Evolutionary conservation across 495 filamentous ascomycete genomes (phyloP).

Genomic region (Gamarada debralockiae): DNA sequence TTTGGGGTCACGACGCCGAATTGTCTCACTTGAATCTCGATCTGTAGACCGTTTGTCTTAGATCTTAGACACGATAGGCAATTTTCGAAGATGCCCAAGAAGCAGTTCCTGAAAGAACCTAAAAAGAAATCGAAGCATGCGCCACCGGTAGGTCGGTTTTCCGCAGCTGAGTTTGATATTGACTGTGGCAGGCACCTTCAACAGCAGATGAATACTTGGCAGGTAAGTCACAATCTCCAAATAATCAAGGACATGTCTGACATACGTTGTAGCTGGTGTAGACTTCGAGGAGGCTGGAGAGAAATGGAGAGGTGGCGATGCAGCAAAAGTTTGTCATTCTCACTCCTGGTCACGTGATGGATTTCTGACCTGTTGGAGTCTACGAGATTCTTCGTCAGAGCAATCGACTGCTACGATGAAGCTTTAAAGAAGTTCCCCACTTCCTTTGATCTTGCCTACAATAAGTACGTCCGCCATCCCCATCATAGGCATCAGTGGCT

Average conservation of each 20-base stretch:
- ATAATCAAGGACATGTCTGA: background rate
- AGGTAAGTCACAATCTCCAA: constrained; percentile 30
- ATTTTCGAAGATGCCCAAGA: constrained; percentile 50
- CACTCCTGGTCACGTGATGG: background rate
- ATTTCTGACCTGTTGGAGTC: constrained; percentile 35
- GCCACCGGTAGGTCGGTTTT: constrained; percentile 8
- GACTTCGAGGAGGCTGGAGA: constrained; percentile 65
- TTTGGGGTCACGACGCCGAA: background rate
- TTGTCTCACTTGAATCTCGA: background rate
- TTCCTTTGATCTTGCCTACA: constrained; percentile 70
- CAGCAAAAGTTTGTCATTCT: constrained; percentile 45
- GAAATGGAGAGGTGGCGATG: constrained; percentile 72
- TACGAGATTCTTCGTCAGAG: constrained; percentile 61
- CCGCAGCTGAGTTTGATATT: background rate
- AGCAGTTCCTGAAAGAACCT: constrained; percentile 44
- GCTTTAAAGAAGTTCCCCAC: constrained; percentile 52
- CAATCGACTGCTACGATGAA: constrained; percentile 61
- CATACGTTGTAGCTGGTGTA: constrained; percentile 51
- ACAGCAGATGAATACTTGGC: constrained; percentile 61
- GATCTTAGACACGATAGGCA: no score
- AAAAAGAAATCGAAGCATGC: constrained; percentile 35
- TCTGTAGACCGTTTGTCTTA: no score
- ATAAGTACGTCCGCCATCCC: constrained; percentile 47
- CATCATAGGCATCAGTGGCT: constrained; percentile 8
- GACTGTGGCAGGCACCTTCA: constrained; percentile 41